Base-by-base conservation (phyloP, 257 asterid genomes). In the Euphrasia confusa region DNA sequence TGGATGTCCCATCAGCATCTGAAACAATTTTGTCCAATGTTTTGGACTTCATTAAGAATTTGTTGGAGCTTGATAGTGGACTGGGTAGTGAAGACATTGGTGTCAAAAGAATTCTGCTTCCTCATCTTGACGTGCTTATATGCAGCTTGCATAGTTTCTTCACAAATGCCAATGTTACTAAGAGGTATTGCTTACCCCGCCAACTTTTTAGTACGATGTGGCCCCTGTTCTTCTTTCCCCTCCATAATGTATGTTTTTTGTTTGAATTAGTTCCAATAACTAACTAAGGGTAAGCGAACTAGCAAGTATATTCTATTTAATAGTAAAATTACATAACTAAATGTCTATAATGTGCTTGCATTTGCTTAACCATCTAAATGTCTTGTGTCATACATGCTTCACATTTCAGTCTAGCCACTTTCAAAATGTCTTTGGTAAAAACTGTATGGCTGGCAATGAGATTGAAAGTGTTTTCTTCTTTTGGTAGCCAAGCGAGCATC, bases 1-100 rank as follows among this genome's bases (percentile, higher is more conserved):
- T 93, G 64, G 75, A 79, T 32, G 72, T 87, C 70, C 76, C 80
- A 8, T 80, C 91, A 56, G 94, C 96, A 60, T 89, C 97, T 32
- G 81, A 87, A 49, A 79, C 86, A 58, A 79, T 85, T 58, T 54
- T 89, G 64, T 76, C 82, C 39, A 66, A 77, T 67, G 95, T 83
- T 71, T 66, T 93, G 15, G 83, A 81, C 83, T 93, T 93, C 69
- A 75, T 76, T 68, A 87, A 82, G 80, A 93, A 89, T 79, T 79
- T 93, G 47, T 69, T 93, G 78, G 74, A 71, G 83, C 96, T 93
- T 63, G 97, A 81, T 72, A 68, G 68, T 68, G 92, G 81, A 73
- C 75, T 80, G 73, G 82, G 71, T 61, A 61, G 64, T 15, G 80
- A 83, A 68, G 85, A 83, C 73, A 65, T 47, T 54, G 60, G 66